Conservation (phyloP, 2,329 filamentous ascomycete genomes). For the Penicillium sp. region DNA sequence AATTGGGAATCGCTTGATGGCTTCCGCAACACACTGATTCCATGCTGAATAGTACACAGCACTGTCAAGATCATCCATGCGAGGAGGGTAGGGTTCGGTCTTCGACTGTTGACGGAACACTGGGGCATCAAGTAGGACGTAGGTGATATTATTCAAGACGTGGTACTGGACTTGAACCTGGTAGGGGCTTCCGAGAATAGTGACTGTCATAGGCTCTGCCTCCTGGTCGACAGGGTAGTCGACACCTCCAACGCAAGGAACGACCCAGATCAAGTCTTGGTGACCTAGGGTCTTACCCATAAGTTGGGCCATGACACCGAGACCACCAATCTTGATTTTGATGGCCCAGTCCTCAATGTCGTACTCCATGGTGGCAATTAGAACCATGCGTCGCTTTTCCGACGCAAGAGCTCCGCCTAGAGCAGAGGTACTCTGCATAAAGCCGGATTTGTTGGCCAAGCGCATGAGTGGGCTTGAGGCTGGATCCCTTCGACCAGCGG, state of each 20-base stretch:
- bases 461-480: conserved; percentile 37
- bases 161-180: conserved; percentile 66
- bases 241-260: conserved; percentile 63
- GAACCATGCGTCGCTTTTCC: conserved; percentile 51
- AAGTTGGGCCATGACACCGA: conserved; percentile 69
- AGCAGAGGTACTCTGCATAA: conserved; percentile 38
- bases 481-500: conserved; percentile 23
- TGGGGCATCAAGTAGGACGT: conserved; percentile 65
- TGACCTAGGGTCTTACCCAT: conserved; percentile 68
- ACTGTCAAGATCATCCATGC: conserved; percentile 68
- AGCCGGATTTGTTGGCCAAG: conserved; percentile 37
- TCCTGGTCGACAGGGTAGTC: conserved; percentile 62
- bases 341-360: conserved; percentile 69
- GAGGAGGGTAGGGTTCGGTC: conserved; percentile 63
- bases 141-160: conserved; percentile 64
- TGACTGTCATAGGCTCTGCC: conserved; percentile 62
- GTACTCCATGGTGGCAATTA: conserved; percentile 72
- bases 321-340: conserved; percentile 70
- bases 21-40: conserved; percentile 68
- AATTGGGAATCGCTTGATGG: conserved; percentile 62
- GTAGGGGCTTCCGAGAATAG: conserved; percentile 60
- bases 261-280: conserved; percentile 65
- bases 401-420: conserved; percentile 30
- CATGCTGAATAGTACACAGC: conserved; percentile 69
- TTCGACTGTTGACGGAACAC: conserved; percentile 66